Evolutionary conservation across 83 land plant species (phyloP).

Genomic region (Diphasiastrum complanatum): DNA sequence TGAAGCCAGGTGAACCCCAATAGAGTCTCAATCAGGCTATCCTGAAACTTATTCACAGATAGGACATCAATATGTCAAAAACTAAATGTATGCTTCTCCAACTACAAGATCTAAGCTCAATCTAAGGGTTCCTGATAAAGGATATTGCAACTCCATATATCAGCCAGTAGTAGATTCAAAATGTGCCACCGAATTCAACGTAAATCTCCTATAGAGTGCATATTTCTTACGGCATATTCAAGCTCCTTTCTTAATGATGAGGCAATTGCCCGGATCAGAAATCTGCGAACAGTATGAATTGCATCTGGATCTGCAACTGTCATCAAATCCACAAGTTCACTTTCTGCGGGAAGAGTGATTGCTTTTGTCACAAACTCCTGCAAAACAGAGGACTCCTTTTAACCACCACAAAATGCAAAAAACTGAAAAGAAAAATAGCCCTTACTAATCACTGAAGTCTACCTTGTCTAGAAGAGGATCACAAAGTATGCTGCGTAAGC

Average conservation of each 20-base stretch:
- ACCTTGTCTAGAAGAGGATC: constrained; percentile 73
- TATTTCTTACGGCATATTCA: constrained; percentile 37
- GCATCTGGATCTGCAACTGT: constrained; percentile 96
- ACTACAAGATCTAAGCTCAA: too few relatives aligned
- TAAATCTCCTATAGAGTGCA: too few relatives aligned
- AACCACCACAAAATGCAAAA: constrained; percentile 3
- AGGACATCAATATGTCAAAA: too few relatives aligned
- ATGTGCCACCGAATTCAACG: too few relatives aligned
- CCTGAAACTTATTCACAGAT: too few relatives aligned
- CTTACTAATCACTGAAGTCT: background rate
- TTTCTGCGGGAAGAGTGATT: constrained; percentile 76
- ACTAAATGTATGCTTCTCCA: too few relatives aligned
- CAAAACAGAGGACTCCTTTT: constrained; percentile 1
- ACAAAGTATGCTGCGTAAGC: constrained; percentile 57
- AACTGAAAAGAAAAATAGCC: background rate
- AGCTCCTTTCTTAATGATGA: constrained; percentile 50
- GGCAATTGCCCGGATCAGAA: constrained; percentile 66
- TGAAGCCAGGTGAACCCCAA: too few relatives aligned
- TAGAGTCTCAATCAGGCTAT: too few relatives aligned
- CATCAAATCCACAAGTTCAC: constrained; percentile 93
- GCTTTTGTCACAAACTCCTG: constrained; percentile 95
- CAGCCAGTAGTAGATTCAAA: too few relatives aligned
- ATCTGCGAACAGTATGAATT: constrained; percentile 77
- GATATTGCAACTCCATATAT: too few relatives aligned
- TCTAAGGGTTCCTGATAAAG: too few relatives aligned